Evolutionary conservation across 176 grass and related monocot species (phyloP), one percentile per base, ranked within the genome.

Genomic region (Oryza australiensis): DNA sequence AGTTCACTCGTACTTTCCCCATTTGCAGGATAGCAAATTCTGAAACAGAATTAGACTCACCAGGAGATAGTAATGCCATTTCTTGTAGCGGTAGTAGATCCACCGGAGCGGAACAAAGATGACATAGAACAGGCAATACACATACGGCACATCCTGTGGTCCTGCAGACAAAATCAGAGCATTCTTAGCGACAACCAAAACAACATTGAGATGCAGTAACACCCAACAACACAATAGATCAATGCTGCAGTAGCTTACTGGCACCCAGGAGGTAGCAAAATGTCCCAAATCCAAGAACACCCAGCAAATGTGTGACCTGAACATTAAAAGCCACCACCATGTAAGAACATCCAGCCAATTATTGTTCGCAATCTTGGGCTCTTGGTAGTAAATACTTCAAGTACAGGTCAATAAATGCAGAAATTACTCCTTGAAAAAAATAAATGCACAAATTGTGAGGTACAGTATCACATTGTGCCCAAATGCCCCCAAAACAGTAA

Each of bases 11-110:
- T 11, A 38, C 27, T 33, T 77, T 3, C 10, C 5, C 4, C 33
- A 70, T 80, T 27, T 75, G 34, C 16, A 75, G 16, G 26, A 45
- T 6, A 70, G 3, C 4, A 77, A 73, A 66, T 29, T 26, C 29
- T 0, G 9, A 26, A 34, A 72, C 7, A 84, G 15, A 64, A 66
- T 29, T 71, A 40, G 18, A 70, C 87, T 92, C 66, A 95, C 93
- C 91, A 95, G 80, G 60, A 98, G 89, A 84, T 98, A 98, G 74
- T 98, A 98, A 74, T 98, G 96, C 96, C 93, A 98, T 78, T 95
- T 98, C 93, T 98, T 98, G 76, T 95, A 98, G 59, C 89, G 88
- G 41, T 98, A 98, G 82, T 98, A 98, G 40, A 98, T 95, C 96
- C 96, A 98, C 45, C 93, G 86, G 5, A 98, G 96, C 34, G 93